Percentiles rank a stretch among this genome's conserved stretches.
Evolutionary conservation across 2,329 filamentous ascomycete species (phyloP).

Genomic region (Colletotrichum noveboracense): DNA sequence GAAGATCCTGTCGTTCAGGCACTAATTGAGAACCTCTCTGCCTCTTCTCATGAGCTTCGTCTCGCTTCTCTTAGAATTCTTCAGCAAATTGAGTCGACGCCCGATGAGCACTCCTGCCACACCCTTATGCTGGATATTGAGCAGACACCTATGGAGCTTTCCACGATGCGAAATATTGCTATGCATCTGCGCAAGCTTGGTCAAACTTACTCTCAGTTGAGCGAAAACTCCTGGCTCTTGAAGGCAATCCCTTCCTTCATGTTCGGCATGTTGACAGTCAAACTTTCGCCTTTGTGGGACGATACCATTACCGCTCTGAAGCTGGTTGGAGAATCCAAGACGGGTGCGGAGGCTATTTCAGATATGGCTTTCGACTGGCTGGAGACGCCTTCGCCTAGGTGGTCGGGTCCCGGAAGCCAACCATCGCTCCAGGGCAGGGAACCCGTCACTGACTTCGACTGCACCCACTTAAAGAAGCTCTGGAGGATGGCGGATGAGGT

Average conservation of each 20-base stretch:
- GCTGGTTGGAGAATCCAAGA: constrained; percentile 71
- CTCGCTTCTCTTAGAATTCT: constrained; percentile 76
- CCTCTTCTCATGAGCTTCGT: constrained; percentile 76
- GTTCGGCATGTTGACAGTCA: constrained; percentile 88
- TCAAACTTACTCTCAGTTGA: constrained; percentile 63
- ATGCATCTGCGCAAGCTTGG: constrained; percentile 86
- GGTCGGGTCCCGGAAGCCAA: constrained; percentile 47
- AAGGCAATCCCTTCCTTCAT: constrained; percentile 80
- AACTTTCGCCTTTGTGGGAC: constrained; percentile 86
- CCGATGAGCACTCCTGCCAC: constrained; percentile 56
- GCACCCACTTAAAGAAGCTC: constrained; percentile 73
- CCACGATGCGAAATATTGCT: constrained; percentile 77
- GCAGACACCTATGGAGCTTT: constrained; percentile 76
- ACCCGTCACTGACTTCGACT: constrained; percentile 78
- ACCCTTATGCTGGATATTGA: constrained; percentile 79
- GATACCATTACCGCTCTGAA: constrained; percentile 79
- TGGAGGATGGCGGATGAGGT: constrained; percentile 55
- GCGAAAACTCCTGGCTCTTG: constrained; percentile 68
- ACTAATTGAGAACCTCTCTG: constrained; percentile 76
- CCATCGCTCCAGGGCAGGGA: constrained; percentile 35
- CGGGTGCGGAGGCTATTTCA: constrained; percentile 75
- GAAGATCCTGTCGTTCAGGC: constrained; percentile 67
- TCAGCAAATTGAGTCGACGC: constrained; percentile 59
- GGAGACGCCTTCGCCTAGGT: constrained; percentile 58
- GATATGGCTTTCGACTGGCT: constrained; percentile 83